Evolutionary conservation across 164 flowering plant genomes (phyloP), one percentile per base, ranked within the genome.

Genomic region (Cinnamomum micranthum): DNA sequence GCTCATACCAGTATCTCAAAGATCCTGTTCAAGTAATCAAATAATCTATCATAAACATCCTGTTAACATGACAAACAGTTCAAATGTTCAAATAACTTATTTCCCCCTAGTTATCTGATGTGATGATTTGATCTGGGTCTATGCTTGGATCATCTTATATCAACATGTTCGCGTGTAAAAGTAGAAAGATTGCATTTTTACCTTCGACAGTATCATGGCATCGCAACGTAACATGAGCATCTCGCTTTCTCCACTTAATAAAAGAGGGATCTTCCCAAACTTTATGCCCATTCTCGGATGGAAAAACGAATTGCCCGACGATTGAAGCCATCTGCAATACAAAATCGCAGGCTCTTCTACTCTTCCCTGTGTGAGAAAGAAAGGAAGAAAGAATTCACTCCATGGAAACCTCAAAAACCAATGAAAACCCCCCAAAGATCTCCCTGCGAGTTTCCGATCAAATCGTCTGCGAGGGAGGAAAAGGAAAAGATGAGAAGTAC

Each of bases 161-260:
- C n/a, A 17, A 68, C 41, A n/a, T 50, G 15, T 13, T 35, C 19
- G 63, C 68, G 35, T 20, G 14, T 9, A 24, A 23, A 58, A 70
- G 2, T 51, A 27, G 10, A 33, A 1, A n/a, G 63, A 31, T 31
- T 31, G 17, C 35, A 31, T 41, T 41, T 69, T 77, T 51, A 94
- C 96, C 95, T 87, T 92, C 93, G 71, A 95, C 81, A 2, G 95
- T 84, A 24, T 93, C 97, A 80, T 91, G 99, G 84, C 95, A 93
- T 64, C 70, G 94, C 58, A 93, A 41, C 27, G 94, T 74, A 73
- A 93, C 95, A 82, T 93, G 99, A 76, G 95, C 78, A 71, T 95
- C 99, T 76, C 94, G 83, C 84, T 95, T 95, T 63, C 84, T 86
- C 99, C 97, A 93, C 83, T 91, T 90, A 76, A 90, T 81, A 77